These are phyloP conservation scores for Plasmodium coatneyi DNA, from an alignment of 169 alveolate genomes.

Conservation along the genomic window DNA sequence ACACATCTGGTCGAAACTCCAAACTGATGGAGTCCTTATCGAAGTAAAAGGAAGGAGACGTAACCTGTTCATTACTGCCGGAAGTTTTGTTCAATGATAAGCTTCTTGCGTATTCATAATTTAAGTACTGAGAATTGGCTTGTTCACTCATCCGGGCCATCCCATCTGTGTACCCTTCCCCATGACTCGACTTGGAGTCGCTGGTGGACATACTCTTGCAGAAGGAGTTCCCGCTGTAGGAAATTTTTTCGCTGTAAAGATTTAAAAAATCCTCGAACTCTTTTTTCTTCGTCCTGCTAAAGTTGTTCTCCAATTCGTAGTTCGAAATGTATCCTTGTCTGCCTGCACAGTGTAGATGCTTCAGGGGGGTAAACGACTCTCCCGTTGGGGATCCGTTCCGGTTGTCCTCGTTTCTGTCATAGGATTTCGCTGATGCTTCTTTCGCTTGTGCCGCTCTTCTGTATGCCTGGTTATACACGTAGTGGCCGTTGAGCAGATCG, in stretches of 20 bases:
- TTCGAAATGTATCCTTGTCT: constrained; percentile 13
- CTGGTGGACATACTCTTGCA: not conserved
- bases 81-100: not conserved
- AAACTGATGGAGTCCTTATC: not conserved
- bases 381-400: not conserved
- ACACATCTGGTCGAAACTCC: not conserved
- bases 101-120: not conserved
- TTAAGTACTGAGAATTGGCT: not conserved
- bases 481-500: not conserved
- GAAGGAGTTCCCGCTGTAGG: not conserved
- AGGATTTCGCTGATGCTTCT: not conserved
- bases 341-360: not conserved
- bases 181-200: not conserved
- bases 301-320: constrained; percentile 27
- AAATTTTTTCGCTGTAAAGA: constrained; percentile 27
- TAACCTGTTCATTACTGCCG: constrained; percentile 1
- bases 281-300: constrained; percentile 1
- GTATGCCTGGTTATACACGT: not conserved
- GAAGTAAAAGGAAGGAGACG: not conserved
- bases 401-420: not conserved
- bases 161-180: not conserved
- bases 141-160: not conserved
- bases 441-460: not conserved
- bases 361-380: not conserved
- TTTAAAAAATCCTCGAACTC: not conserved